Conservation (phyloP, 257 asterid species). For the Primulina tabacum region DNA sequence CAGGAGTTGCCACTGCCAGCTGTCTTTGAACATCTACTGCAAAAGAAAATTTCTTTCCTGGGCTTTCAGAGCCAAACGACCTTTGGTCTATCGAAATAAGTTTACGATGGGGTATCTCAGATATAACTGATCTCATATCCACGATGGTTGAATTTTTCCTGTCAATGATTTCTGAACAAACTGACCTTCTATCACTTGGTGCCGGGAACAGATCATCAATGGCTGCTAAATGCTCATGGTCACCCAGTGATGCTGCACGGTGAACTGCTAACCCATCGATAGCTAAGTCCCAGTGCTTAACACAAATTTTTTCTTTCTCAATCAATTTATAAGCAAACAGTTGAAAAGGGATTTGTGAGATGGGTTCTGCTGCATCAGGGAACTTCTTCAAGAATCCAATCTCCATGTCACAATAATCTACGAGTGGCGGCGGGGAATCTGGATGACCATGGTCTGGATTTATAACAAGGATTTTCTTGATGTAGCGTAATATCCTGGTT, state of each 20-base stretch:
- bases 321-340: slow-evolving; percentile 58
- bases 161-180: slow-evolving; percentile 67
- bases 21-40: slow-evolving; percentile 23
- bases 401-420: slow-evolving; percentile 78
- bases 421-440: slow-evolving; percentile 72
- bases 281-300: slow-evolving; percentile 44
- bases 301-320: slow-evolving; percentile 55
- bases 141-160: slow-evolving; percentile 27
- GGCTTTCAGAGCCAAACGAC: slow-evolving; percentile 51
- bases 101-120: slow-evolving; percentile 48
- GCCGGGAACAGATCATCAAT: slow-evolving; percentile 68
- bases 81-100: slow-evolving; percentile 39
- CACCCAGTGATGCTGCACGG: slow-evolving; percentile 41
- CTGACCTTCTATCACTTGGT: slow-evolving; percentile 57
- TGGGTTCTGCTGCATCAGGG: slow-evolving; percentile 37
- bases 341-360: slow-evolving; percentile 74
- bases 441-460: slow-evolving; percentile 87
- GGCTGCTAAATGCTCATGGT: slow-evolving; percentile 49
- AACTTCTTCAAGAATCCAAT: slow-evolving; percentile 50
- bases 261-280: slow-evolving; percentile 32
- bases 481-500: slow-evolving; percentile 67
- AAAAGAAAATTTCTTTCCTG: slow-evolving; percentile 30
- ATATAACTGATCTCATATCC: slow-evolving; percentile 58
- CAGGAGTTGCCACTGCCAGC: slow-evolving; percentile 27
- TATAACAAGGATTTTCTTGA: slow-evolving; percentile 60